Evolutionary conservation across 345 rosid genomes (phyloP).

Genomic region (Bretschneidera sinensis): DNA sequence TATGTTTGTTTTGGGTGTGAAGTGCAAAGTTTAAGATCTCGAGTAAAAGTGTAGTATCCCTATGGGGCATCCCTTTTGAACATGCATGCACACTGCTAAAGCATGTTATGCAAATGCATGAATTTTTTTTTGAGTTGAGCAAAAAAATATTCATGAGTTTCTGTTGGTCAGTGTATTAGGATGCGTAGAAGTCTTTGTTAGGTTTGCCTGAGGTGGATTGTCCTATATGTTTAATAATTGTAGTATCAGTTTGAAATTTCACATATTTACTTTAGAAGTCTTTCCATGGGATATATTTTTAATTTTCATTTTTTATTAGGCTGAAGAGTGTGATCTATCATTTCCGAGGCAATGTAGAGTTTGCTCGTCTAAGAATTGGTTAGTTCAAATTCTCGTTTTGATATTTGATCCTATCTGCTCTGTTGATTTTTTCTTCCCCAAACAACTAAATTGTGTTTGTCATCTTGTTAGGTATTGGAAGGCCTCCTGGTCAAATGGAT

Average conservation of each 20-base stretch:
- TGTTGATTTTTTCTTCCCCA: neutral
- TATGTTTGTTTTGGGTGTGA: no score
- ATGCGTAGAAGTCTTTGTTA: no score
- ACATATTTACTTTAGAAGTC: neutral
- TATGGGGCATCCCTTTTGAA: no score
- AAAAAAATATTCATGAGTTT: no score
- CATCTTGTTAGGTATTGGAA: slow-evolving; percentile 60
- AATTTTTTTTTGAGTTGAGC: no score
- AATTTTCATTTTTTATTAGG: slow-evolving; percentile 28
- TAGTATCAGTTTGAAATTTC: neutral
- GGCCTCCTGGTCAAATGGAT: slow-evolving; percentile 96
- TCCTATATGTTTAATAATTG: neutral
- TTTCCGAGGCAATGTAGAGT: slow-evolving; percentile 74
- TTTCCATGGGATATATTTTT: neutral
- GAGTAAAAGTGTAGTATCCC: no score
- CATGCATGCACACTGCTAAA: no score
- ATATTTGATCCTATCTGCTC: neutral
- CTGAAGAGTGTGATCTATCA: slow-evolving; percentile 69
- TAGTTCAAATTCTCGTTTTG: slow-evolving; percentile 17
- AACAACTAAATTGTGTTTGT: neutral
- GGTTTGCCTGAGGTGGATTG: no score
- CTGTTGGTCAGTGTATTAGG: no score
- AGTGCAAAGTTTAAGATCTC: no score
- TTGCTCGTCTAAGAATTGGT: slow-evolving; percentile 87
- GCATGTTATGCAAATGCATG: no score